These are phyloP conservation scores for Rasamsonia emersonii DNA, from an alignment of 2,329 filamentous ascomycete species.

Conservation along the genomic window DNA sequence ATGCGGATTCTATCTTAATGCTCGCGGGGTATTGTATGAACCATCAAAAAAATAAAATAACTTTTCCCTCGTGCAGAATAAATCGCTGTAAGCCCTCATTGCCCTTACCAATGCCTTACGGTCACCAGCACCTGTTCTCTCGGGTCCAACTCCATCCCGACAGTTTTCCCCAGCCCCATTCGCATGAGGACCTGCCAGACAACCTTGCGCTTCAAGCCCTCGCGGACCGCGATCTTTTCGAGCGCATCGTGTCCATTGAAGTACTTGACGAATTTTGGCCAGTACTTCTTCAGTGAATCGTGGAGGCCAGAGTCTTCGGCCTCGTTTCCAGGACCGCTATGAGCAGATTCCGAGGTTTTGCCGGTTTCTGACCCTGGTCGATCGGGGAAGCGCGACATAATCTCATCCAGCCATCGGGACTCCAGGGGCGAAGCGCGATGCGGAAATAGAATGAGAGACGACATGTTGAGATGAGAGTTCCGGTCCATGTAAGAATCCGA, in stretches of 20 bases:
- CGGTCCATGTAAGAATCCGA: constrained; percentile 27
- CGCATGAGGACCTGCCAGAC: constrained; percentile 49
- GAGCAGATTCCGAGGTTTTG: no score
- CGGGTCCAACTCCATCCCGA: constrained; percentile 21
- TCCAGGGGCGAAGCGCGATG: constrained; percentile 71
- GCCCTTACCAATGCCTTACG: constrained; percentile 59
- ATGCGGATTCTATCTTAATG: no score
- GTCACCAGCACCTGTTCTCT: constrained; percentile 45
- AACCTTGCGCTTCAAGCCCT: constrained; percentile 73
- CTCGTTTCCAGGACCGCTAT: constrained; percentile 12
- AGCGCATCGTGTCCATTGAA: constrained; percentile 79
- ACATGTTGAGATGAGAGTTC: constrained; percentile 31
- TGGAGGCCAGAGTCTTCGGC: constrained; percentile 17
- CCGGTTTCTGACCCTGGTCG: no score
- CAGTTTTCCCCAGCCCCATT: constrained; percentile 50
- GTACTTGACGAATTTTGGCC: constrained; percentile 70
- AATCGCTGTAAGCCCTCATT: background rate
- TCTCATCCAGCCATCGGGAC: constrained; percentile 56
- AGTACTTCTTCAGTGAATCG: constrained; percentile 49
- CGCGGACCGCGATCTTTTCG: constrained; percentile 76
- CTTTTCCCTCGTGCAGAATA: background rate
- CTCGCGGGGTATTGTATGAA: no score
- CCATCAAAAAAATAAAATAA: constrained; percentile 1
- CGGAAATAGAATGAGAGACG: constrained; percentile 67
- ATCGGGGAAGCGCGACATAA: constrained; percentile 31